These are phyloP conservation scores for Sporothrix brunneoviolacea DNA, from an alignment of 2,329 filamentous ascomycete species.

Conservation along the genomic window DNA sequence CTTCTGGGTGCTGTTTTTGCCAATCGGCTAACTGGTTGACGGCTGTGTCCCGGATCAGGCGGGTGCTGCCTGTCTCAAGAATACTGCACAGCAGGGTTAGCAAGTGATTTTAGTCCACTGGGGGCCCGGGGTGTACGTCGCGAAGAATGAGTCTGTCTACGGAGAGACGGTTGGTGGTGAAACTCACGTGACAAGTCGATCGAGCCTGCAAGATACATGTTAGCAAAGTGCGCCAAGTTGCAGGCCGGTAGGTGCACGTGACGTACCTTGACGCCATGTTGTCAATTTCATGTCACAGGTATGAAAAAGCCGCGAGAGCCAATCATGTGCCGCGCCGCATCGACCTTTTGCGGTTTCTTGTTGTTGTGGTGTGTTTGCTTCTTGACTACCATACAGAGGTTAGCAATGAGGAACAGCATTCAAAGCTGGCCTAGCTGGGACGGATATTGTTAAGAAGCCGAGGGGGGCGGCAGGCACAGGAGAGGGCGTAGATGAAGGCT, in stretches of 20 bases:
- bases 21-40: constrained; percentile 96
- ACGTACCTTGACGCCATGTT: constrained; percentile 53
- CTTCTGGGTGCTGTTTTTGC: constrained; percentile 96
- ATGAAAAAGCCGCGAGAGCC: constrained; percentile 12
- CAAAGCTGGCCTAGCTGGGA: no score
- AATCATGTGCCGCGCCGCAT: constrained; percentile 11
- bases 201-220: constrained; percentile 58
- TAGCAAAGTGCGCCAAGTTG: constrained; percentile 14
- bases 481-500: no score
- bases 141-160: no score
- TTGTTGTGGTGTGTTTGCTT: background rate
- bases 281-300: constrained; percentile 29
- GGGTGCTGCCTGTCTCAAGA: constrained; percentile 94
- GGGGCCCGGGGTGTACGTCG: no score
- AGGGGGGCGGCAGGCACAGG: no score
- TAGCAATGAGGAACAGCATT: background rate
- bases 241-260: background rate
- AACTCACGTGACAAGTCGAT: constrained; percentile 80
- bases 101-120: background rate
- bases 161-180: no score
- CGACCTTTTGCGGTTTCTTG: background rate
- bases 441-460: no score
- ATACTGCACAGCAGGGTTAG: constrained; percentile 48
- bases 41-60: constrained; percentile 91
- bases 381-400: background rate